Conservation (phyloP, 352 stramenopile species). For the Blastocystis hominis region DNA sequence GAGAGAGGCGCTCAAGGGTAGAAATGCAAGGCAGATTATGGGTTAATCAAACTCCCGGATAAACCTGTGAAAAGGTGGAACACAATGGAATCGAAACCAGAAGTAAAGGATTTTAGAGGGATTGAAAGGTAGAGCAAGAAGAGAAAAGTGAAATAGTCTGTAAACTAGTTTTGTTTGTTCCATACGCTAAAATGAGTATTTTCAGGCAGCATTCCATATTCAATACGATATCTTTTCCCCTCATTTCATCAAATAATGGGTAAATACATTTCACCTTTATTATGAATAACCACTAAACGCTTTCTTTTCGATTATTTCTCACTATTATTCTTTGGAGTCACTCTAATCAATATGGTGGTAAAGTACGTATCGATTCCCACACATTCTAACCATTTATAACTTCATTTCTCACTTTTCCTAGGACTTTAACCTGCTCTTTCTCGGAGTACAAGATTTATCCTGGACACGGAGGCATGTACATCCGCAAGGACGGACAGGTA, state of each 20-base stretch:
- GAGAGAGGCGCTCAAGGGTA: neutral
- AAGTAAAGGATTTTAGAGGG: neutral
- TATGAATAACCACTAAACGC: neutral
- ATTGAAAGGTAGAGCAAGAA: slow-evolving; percentile 8
- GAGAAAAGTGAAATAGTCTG: neutral
- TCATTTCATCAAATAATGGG: too few species aligned
- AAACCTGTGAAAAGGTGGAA: neutral
- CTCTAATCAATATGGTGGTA: slow-evolving; percentile 14
- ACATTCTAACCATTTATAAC: neutral
- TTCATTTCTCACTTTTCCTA: slow-evolving; percentile 58
- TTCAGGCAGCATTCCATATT: too few species aligned
- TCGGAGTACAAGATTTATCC: slow-evolving; percentile 89
- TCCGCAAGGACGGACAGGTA: slow-evolving; percentile 93
- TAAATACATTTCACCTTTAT: too few species aligned
- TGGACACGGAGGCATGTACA: slow-evolving; percentile 93
- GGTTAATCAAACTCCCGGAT: neutral
- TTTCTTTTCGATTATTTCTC: neutral
- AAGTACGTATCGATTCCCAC: neutral
- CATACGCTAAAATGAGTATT: too few species aligned
- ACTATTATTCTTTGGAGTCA: slow-evolving; percentile 14
- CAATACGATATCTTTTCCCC: too few species aligned
- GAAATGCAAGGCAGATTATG: slow-evolving; percentile 1
- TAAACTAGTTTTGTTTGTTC: too few species aligned
- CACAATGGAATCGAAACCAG: neutral
- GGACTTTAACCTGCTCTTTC: slow-evolving; percentile 77